These are phyloP conservation scores for Cladobotryum mycophilum DNA, from an alignment of 2,329 filamentous ascomycete genomes.

Conservation along the genomic window DNA sequence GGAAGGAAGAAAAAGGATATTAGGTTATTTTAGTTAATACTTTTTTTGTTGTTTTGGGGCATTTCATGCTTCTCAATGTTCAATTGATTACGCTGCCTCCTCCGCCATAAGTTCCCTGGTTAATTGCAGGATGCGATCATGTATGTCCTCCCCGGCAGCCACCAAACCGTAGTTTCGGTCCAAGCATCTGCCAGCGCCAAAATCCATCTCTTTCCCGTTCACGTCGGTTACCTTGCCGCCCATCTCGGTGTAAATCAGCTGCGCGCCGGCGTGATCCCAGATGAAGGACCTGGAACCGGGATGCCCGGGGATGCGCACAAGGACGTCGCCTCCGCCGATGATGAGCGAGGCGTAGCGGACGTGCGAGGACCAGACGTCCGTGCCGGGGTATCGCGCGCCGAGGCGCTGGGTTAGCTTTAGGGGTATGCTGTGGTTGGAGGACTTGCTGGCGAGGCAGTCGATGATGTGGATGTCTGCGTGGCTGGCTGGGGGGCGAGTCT, in stretches of 20 bases:
- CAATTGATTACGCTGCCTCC: not conserved
- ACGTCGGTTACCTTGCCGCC: constrained; percentile 49
- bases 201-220: constrained; percentile 30
- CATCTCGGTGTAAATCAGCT: constrained; percentile 50
- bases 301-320: constrained; percentile 25
- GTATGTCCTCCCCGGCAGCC: constrained; percentile 39
- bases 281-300: constrained; percentile 22
- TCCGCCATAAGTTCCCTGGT: constrained; percentile 14
- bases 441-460: constrained; percentile 26
- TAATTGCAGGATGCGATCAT: constrained; percentile 33
- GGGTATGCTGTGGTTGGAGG: constrained; percentile 27
- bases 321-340: constrained; percentile 30
- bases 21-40: not conserved
- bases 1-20: not conserved
- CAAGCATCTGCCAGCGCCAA: constrained; percentile 29
- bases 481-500: constrained; percentile 16
- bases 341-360: constrained; percentile 33
- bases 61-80: not conserved
- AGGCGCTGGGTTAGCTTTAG: constrained; percentile 22
- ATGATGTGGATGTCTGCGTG: constrained; percentile 26
- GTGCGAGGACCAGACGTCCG: constrained; percentile 35
- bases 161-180: constrained; percentile 29
- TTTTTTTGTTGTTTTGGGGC: too few species aligned
- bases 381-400: constrained; percentile 29
- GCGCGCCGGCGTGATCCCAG: constrained; percentile 54